These are phyloP conservation scores for Juglanconis oblonga DNA, from an alignment of 2,329 filamentous ascomycete genomes.

Conservation along the genomic window DNA sequence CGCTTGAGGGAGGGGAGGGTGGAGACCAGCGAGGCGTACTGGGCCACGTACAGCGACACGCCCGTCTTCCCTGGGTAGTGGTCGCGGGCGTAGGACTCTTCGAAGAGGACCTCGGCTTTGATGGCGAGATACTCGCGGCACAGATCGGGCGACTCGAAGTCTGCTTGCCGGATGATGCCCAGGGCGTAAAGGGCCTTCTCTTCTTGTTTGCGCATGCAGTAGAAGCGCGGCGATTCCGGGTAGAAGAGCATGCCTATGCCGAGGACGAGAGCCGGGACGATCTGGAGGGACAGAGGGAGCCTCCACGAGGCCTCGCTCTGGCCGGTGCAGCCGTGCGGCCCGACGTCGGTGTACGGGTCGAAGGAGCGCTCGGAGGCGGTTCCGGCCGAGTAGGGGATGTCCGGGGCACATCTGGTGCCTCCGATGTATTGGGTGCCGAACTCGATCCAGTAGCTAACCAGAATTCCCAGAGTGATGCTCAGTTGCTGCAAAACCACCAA, in stretches of 20 bases:
- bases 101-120: slow-evolving; percentile 36
- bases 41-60: slow-evolving; percentile 27
- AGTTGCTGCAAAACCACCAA: slow-evolving; percentile 26
- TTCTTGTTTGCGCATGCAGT: slow-evolving; percentile 30
- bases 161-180: slow-evolving; percentile 31
- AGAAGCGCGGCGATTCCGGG: slow-evolving; percentile 34
- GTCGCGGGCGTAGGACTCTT: slow-evolving; percentile 27
- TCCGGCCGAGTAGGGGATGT: slow-evolving; percentile 43
- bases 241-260: slow-evolving; percentile 54
- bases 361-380: slow-evolving; percentile 36
- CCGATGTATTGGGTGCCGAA: slow-evolving; percentile 40
- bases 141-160: slow-evolving; percentile 28
- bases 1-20: slow-evolving; percentile 35
- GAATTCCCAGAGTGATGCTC: slow-evolving; percentile 40
- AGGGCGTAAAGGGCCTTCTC: slow-evolving; percentile 30
- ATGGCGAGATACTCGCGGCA: slow-evolving; percentile 33
- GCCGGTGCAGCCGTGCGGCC: slow-evolving; percentile 38
- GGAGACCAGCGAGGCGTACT: slow-evolving; percentile 30
- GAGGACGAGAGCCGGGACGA: slow-evolving; percentile 54
- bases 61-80: slow-evolving; percentile 30
- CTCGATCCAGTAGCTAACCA: slow-evolving; percentile 41
- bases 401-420: slow-evolving; percentile 44
- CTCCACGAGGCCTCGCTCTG: slow-evolving; percentile 43
- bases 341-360: slow-evolving; percentile 40
- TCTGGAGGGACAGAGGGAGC: slow-evolving; percentile 48